Percentiles rank a stretch among this genome's conserved stretches.
phyloP scores from a whole-genome alignment of 371 early-diverging fungal genomes.

The Mortierella sp. region DNA sequence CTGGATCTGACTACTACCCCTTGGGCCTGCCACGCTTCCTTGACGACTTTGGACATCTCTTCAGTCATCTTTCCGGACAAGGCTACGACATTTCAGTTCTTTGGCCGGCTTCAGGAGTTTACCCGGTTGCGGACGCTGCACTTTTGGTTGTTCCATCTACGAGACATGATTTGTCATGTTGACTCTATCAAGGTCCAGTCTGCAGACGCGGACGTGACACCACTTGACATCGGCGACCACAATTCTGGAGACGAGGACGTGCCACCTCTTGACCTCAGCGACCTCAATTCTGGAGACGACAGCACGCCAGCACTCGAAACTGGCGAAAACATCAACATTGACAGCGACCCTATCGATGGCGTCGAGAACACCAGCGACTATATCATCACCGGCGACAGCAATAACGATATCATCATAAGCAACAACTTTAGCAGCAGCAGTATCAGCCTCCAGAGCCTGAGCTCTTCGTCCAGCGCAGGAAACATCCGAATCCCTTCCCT shows the following conservation, averaged over 20 bases:
- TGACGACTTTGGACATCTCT: constrained; percentile 8
- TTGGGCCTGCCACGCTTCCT: not conserved
- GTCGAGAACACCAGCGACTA: not conserved
- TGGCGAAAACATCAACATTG: not conserved
- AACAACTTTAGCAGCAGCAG: not conserved
- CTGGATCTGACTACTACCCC: not conserved
- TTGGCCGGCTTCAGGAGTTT: not conserved
- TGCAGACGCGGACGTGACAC: not conserved
- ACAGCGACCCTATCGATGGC: too few relatives aligned
- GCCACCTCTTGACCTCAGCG: not conserved
- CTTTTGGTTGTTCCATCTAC: not conserved
- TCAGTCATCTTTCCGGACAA: not conserved
- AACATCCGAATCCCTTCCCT: not conserved
- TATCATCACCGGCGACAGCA: not conserved
- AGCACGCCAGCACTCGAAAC: too few relatives aligned
- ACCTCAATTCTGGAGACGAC: not conserved
- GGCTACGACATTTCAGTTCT: not conserved
- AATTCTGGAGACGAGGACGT: not conserved
- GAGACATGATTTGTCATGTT: not conserved
- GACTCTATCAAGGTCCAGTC: not conserved
- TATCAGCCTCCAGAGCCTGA: not conserved
- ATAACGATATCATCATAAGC: not conserved
- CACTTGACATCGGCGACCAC: not conserved
- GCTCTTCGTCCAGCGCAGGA: not conserved
- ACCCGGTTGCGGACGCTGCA: not conserved